Base-by-base conservation (phyloP, 345 rosid genomes). In the Moricandia arvensis region DNA sequence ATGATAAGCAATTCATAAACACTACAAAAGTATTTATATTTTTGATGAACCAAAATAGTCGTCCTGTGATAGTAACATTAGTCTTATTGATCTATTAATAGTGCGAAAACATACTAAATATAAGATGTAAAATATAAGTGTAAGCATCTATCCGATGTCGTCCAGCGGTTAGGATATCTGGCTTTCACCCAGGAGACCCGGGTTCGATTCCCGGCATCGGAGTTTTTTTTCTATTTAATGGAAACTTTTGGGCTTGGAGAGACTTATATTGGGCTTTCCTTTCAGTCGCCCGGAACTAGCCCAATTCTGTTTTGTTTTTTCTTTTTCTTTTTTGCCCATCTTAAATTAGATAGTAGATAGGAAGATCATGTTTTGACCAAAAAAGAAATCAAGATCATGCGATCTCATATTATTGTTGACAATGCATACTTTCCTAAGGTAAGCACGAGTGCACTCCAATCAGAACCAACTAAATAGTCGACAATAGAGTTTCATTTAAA, bases 111-210 rank as follows among this genome's bases (percentile, higher is more conserved):
- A n/a, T n/a, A n/a, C n/a, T n/a, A n/a, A n/a, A n/a, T n/a, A n/a
- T n/a, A n/a, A n/a, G n/a, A n/a, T n/a, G n/a, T n/a, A n/a, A 2
- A 43, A 4, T 43, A 12, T 12, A 12, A 47, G 2, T 15, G 2
- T 6, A 7, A 49, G 4, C 55, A 16, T 49, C 55, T 6, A 47
- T 78, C 91, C 92, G 84, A 76, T 89, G 92, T 89, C 91, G 98
- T 91, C 96, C 93, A 93, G 89, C 88, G 98, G 97, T 86, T 84
- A 93, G 97, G 93, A 89, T 91, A 41, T 84, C 91, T 89, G 92
- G 93, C 93, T 90, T 90, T 90, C 93, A 90, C 92, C 96, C 93
- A 90, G 91, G 91, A 80, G 92, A 90, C 93, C 93, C 93, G 90
- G 96, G 97, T 87, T 92, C 92, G 86, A 90, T 92, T 90, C 90